Evolutionary conservation across 2,329 filamentous ascomycete genomes (phyloP), one percentile per base, ranked within the genome.

Genomic region (Onygenales sp.): DNA sequence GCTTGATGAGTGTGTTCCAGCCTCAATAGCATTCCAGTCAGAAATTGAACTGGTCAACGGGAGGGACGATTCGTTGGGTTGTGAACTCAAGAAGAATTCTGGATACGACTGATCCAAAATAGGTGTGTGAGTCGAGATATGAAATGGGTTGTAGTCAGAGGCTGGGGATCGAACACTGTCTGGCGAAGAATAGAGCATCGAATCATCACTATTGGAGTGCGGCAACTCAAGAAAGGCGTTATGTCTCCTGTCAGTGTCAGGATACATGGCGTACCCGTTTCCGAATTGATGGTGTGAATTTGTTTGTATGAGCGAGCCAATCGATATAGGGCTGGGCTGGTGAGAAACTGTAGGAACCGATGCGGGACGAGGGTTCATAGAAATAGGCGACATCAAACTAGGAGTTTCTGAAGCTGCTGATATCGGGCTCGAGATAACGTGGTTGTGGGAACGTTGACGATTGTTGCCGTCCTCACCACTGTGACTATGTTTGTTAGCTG

Each of bases 101-200:
- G 67, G 60, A 52, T 67, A 70, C 11, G 62, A 61, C 21, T 49
- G 46, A 21, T 70, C 69, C 46, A 70, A 64, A 21, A 66, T 54
- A 1, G 67, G 63, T 13, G 64, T 61, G n/a, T 42, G 54, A 42
- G 62, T 60, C 47, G 64, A 64, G 42, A 68, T 58, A 39, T 63
- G 67, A 37, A 65, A 65, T 14, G 65, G 61, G 36, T 63, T 62
- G 27, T 61, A 61, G 53, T 71, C 69, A 1, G 69, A 71, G 3
- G 65, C 60, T 37, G 71, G 71, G n/a, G 71, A 74, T n/a, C 67
- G 66, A 56, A 70, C 74, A 51, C 69, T 69, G 53, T 72, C 70
- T 42, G 71, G 69, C 9, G 70, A 72, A 34, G 71, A 70, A 55
- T 72, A 74, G 55, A 72, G 67, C n/a, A 65, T 67, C 42, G 65